Evolutionary conservation across 2,329 filamentous ascomycete species (phyloP).

Genomic region (Phaeosphaeria sp.): DNA sequence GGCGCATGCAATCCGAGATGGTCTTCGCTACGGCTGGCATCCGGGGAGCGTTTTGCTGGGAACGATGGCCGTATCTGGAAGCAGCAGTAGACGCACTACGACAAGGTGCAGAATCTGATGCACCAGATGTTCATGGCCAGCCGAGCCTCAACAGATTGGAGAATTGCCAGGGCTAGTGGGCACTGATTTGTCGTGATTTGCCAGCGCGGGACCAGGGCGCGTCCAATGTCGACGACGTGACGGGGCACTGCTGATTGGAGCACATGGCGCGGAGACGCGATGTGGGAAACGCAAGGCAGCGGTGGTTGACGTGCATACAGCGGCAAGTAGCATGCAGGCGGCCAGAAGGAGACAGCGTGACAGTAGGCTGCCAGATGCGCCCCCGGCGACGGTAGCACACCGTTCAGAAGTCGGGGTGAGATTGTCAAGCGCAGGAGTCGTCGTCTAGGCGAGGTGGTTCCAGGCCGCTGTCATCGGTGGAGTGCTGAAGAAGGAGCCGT

Average conservation of each 20-base stretch:
- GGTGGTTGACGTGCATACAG: background rate
- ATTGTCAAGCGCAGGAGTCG: background rate
- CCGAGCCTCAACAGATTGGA: background rate
- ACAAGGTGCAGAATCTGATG: background rate
- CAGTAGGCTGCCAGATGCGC: too few species aligned
- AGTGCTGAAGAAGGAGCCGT: background rate
- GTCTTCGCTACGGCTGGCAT: background rate
- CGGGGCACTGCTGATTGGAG: background rate
- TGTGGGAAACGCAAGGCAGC: background rate
- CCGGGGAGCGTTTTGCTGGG: background rate
- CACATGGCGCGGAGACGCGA: background rate
- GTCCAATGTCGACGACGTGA: background rate
- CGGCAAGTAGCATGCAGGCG: background rate
- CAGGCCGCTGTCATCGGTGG: background rate
- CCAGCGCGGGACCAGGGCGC: background rate
- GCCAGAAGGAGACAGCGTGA: background rate
- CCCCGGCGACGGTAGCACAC: background rate
- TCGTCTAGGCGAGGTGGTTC: background rate
- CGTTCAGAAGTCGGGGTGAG: background rate
- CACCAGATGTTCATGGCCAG: background rate
- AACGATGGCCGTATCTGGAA: background rate
- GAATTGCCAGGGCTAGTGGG: background rate
- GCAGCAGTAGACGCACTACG: background rate
- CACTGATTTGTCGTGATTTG: background rate
- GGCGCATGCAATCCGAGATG: background rate